Conservation (phyloP, 2,329 filamentous ascomycete genomes). For the Hypomyces rosellus region DNA sequence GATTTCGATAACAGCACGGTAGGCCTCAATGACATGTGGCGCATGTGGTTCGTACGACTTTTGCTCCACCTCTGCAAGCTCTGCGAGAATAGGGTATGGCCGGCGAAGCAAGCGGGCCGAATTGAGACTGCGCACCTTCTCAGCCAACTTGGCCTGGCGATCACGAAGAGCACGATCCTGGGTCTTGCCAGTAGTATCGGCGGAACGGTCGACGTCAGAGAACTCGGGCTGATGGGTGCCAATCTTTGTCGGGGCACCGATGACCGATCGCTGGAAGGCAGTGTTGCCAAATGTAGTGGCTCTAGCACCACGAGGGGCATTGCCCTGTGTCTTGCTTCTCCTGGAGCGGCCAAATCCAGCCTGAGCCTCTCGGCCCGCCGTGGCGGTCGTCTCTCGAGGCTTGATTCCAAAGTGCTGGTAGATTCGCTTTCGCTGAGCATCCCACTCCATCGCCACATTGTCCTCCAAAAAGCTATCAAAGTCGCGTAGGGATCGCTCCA, state of each 20-base stretch:
- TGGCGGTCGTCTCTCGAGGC: slow-evolving; percentile 42
- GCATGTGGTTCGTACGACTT: slow-evolving; percentile 65
- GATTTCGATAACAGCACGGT: slow-evolving; percentile 73
- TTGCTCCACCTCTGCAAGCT: slow-evolving; percentile 68
- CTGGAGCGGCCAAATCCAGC: slow-evolving; percentile 56
- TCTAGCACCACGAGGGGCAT: slow-evolving; percentile 47
- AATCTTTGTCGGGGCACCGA: slow-evolving; percentile 69
- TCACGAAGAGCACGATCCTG: slow-evolving; percentile 72
- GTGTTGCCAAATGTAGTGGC: slow-evolving; percentile 49
- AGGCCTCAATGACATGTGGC: slow-evolving; percentile 72
- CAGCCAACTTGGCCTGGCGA: slow-evolving; percentile 76
- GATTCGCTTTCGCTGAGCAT: slow-evolving; percentile 83
- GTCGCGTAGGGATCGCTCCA: slow-evolving; percentile 81
- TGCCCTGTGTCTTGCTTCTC: slow-evolving; percentile 41
- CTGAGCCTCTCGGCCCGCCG: slow-evolving; percentile 40
- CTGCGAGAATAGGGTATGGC: slow-evolving; percentile 67
- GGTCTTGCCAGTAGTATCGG: slow-evolving; percentile 39
- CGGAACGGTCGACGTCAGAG: slow-evolving; percentile 58
- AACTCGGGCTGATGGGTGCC: slow-evolving; percentile 60
- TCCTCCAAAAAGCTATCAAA: slow-evolving; percentile 94
- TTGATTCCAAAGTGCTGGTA: slow-evolving; percentile 95
- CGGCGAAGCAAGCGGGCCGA: slow-evolving; percentile 58
- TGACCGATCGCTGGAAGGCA: slow-evolving; percentile 73
- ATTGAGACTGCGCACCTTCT: slow-evolving; percentile 75
- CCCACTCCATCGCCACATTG: slow-evolving; percentile 93